A percentile compares a stretch with the other conserved stretches of the same genome.
These are phyloP conservation scores for Pythium monospermum DNA, from an alignment of 352 stramenopile genomes.

Conservation along the genomic window DNA sequence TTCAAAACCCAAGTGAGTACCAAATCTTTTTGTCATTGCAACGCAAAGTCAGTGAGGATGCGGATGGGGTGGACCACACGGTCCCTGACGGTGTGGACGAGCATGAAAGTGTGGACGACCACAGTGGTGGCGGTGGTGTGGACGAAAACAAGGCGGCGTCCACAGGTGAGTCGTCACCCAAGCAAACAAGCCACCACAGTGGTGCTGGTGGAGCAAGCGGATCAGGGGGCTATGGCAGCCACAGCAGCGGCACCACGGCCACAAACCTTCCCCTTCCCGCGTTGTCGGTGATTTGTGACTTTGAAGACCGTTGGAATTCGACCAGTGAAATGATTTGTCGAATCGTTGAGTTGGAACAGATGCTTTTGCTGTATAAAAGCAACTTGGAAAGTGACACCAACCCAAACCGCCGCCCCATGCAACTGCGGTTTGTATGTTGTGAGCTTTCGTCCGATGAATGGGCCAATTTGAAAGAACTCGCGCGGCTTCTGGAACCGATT, in stretches of 20 bases:
- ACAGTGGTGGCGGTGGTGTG: constrained; percentile 14
- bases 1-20: constrained; percentile 79
- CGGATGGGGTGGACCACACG: constrained; percentile 13
- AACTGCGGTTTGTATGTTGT: constrained; percentile 73
- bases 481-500: constrained; percentile 54
- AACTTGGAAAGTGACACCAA: constrained; percentile 70
- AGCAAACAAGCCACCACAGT: too few species aligned
- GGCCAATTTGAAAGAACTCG: constrained; percentile 64
- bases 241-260: background rate
- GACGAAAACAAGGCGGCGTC: background rate
- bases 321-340: constrained; percentile 76
- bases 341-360: constrained; percentile 71
- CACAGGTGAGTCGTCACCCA: background rate
- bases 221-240: background rate
- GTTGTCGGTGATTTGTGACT: constrained; percentile 74
- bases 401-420: constrained; percentile 65
- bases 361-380: constrained; percentile 70
- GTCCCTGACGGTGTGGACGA: constrained; percentile 21
- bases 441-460: constrained; percentile 65
- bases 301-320: constrained; percentile 73
- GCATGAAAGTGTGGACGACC: too few species aligned
- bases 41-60: constrained; percentile 44
- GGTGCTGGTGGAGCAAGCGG: background rate
- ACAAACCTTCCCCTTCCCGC: constrained; percentile 16
- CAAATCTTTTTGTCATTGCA: constrained; percentile 78